These are phyloP conservation scores for Lepidium campestre DNA, from an alignment of 441 rosid genomes.

Conservation along the genomic window DNA sequence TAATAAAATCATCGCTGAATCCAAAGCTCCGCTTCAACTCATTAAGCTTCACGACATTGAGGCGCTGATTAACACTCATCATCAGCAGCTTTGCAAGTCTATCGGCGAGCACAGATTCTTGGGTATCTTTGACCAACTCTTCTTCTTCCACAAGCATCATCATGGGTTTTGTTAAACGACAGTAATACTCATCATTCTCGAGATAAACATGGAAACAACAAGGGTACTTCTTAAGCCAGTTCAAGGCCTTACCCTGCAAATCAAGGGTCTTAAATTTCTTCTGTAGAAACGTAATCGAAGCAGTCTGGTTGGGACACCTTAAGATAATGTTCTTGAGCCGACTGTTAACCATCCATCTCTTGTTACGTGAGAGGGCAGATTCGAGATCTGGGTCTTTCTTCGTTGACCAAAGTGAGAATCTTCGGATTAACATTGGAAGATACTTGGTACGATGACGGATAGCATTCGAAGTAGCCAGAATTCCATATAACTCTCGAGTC, in stretches of 20 bases:
- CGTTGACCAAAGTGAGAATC: conserved; percentile 84
- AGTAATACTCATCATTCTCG: conserved; percentile 56
- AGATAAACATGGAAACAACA: conserved; percentile 70
- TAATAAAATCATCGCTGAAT: conserved; percentile 71
- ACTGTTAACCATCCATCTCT: conserved; percentile 82
- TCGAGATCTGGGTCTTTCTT: conserved; percentile 87
- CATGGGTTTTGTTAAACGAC: conserved; percentile 69
- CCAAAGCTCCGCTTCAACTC: conserved; percentile 79
- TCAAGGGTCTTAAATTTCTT: conserved; percentile 91
- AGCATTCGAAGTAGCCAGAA: neutral
- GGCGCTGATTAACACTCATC: conserved; percentile 74
- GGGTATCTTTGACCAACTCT: conserved; percentile 59
- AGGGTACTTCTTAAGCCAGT: conserved; percentile 90
- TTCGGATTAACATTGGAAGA: conserved; percentile 26
- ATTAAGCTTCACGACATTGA: conserved; percentile 64
- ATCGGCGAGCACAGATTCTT: conserved; percentile 51
- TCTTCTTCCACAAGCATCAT: conserved; percentile 75
- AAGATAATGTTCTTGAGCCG: conserved; percentile 77
- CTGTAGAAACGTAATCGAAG: conserved; percentile 59
- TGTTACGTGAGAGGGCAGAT: conserved; percentile 67
- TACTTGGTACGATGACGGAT: conserved; percentile 4
- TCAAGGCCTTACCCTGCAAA: conserved; percentile 85
- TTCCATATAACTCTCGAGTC: neutral
- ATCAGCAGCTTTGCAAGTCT: conserved; percentile 70
- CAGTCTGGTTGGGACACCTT: conserved; percentile 59